phyloP scores from a whole-genome alignment of 192 early-diverging fungal genomes.

The Funneliformis geosporum region DNA sequence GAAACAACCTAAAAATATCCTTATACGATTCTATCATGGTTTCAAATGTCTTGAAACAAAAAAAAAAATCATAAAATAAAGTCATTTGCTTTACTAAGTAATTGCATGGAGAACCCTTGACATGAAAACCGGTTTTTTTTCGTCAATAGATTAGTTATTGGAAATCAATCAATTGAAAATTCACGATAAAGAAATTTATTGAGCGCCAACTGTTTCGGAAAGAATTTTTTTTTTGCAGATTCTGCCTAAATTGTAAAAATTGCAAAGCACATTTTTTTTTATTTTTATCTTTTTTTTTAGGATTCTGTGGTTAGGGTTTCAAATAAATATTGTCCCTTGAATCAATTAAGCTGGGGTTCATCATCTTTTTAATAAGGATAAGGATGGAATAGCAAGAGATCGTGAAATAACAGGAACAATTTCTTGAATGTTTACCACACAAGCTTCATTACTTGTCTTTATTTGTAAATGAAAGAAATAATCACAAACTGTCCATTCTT shows the following conservation, averaged over 20 bases:
- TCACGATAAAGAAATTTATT: not conserved
- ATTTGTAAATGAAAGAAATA: no score
- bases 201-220: not conserved
- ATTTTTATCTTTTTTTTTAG: not conserved
- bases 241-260: not conserved
- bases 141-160: not conserved
- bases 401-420: not conserved
- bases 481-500: not conserved
- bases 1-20: not conserved
- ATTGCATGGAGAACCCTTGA: not conserved
- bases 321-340: not conserved
- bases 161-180: not conserved
- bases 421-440: not conserved
- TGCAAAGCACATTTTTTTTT: not conserved
- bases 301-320: not conserved
- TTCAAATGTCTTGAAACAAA: not conserved
- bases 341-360: not conserved
- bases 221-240: not conserved
- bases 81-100: not conserved
- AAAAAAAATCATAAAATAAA: not conserved
- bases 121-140: not conserved
- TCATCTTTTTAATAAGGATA: not conserved
- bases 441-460: not conserved
- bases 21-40: not conserved
- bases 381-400: not conserved